phyloP scores from a whole-genome alignment of 768 basidiomycete species.

The Cubamyces sp. region DNA sequence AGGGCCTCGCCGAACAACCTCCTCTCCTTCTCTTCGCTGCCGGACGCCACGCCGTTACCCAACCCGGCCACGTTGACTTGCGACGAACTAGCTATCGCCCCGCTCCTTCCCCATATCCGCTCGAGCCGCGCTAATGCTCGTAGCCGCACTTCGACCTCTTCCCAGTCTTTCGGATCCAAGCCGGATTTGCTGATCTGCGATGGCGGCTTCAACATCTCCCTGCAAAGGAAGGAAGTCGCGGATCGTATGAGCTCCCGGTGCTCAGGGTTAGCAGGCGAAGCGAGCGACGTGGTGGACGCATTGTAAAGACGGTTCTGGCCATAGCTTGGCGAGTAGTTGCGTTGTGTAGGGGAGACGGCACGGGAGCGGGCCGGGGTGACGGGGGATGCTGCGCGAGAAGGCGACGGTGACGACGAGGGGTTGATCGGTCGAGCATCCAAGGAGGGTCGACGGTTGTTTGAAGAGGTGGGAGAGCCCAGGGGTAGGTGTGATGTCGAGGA shows the following conservation, averaged over 20 bases:
- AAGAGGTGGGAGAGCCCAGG: slow-evolving; percentile 38
- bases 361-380: slow-evolving; percentile 51
- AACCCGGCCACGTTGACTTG: slow-evolving; percentile 37
- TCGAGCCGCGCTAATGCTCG: slow-evolving; percentile 67
- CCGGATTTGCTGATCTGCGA: slow-evolving; percentile 54
- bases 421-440: slow-evolving; percentile 39
- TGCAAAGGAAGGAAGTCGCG: slow-evolving; percentile 66
- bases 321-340: slow-evolving; percentile 40
- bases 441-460: slow-evolving; percentile 35
- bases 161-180: slow-evolving; percentile 61
- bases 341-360: slow-evolving; percentile 34
- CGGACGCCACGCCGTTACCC: slow-evolving; percentile 44
- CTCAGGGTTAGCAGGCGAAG: slow-evolving; percentile 51
- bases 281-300: slow-evolving; percentile 61
- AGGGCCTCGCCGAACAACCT: slow-evolving; percentile 74
- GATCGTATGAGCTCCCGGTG: slow-evolving; percentile 70
- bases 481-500: slow-evolving; percentile 55
- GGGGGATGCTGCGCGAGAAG: slow-evolving; percentile 46
- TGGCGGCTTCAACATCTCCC: slow-evolving; percentile 67
- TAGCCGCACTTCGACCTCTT: slow-evolving; percentile 73
- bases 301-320: slow-evolving; percentile 60
- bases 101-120: slow-evolving; percentile 75
- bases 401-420: slow-evolving; percentile 42
- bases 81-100: slow-evolving; percentile 47
- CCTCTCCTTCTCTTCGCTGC: slow-evolving; percentile 78